These are phyloP conservation scores for Diddensiella transvaalensis DNA, from an alignment of 805 yeast species.

Conservation along the genomic window DNA sequence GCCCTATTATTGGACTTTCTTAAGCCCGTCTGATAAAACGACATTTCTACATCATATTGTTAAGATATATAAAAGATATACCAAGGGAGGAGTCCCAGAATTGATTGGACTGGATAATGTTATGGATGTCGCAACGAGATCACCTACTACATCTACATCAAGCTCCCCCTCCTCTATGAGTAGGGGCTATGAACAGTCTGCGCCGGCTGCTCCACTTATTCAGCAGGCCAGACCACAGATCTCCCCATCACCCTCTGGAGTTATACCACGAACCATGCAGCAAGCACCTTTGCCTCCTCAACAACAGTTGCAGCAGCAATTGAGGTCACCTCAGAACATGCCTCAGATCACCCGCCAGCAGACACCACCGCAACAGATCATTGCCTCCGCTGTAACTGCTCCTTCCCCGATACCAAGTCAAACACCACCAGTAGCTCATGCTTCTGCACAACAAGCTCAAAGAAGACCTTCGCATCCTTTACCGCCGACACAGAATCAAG, in stretches of 20 bases:
- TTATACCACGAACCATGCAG: background rate
- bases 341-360: background rate
- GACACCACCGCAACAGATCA: background rate
- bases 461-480: background rate
- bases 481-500: background rate
- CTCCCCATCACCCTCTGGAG: background rate
- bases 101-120: constrained; percentile 50
- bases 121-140: constrained; percentile 10
- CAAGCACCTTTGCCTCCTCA: background rate
- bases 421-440: background rate
- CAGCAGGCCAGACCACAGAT: background rate
- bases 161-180: background rate
- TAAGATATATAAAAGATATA: constrained; percentile 51
- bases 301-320: background rate
- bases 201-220: background rate
- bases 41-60: constrained; percentile 54
- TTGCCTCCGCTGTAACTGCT: background rate
- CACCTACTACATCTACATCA: background rate
- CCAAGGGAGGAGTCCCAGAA: constrained; percentile 52
- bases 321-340: background rate
- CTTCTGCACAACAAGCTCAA: constrained; percentile 1
- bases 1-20: constrained; percentile 79
- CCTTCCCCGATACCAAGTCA: background rate
- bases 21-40: constrained; percentile 52
- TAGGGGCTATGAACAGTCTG: background rate